Base-by-base conservation (phyloP, 2,329 filamentous ascomycete genomes). In the Ophiostoma novo-ulmi region DNA sequence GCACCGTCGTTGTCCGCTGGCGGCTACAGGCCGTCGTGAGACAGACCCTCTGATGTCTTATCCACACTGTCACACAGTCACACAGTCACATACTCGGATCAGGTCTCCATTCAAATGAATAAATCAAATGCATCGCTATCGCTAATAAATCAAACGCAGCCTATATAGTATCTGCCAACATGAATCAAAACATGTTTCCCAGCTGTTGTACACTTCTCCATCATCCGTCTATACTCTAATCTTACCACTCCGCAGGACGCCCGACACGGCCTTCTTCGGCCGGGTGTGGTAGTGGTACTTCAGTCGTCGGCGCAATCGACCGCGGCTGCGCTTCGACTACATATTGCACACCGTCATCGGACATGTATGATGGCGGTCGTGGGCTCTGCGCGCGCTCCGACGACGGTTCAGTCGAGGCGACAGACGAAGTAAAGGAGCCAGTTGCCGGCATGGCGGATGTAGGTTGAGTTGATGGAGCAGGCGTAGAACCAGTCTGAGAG, bases 311-410 rank as follows among this genome's bases (percentile, higher is more conserved):
- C 2, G 81, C 85, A 20, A 84, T 84, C 8, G 86, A 88, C 71
- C 88, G 80, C 63, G 88, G 88, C 70, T 84, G 84, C 0, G 88
- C 89, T 74, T 92, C 88, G 5, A 92, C 82, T 17, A 92, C 86
- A 76, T 93, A 93, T 38, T 85, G 84, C 5, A 93, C 85, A 0
- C 91, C 91, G 75, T 93, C 89, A 11, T 94, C 91, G 0, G 89
- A 92, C 4, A 85, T 82, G 77, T 95, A 95, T 5, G 89, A 92
- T 1, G 92, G 92, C 5, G 92, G 92, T 0, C 91, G 84, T 77
- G 70, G 68, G 20, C 58, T 69, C 39, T 68, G 31, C 6, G 13
- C 52, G 67, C 55, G 69, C 58, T 48, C 76, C 76, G 55, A 73
- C 72, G 22, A 71, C 77, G 52, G 74, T 72, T n/a, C 72, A 73